These are phyloP conservation scores for Globisporangium camurandrum DNA, from an alignment of 352 stramenopile species.

Conservation along the genomic window DNA sequence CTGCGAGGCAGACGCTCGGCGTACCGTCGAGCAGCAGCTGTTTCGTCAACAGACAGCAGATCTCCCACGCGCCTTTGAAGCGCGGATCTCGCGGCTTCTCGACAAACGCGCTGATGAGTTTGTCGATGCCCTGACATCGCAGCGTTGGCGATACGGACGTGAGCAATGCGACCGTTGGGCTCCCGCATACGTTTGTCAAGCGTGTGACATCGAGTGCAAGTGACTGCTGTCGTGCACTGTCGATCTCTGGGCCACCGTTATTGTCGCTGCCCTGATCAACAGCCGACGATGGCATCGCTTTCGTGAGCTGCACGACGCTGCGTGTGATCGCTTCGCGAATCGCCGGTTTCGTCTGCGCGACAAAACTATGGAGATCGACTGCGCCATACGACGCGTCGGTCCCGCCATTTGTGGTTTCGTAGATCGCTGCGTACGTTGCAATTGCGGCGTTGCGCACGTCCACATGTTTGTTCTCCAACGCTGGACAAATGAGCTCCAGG, in stretches of 20 bases:
- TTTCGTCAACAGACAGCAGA: constrained; percentile 58
- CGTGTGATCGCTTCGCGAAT: constrained; percentile 67
- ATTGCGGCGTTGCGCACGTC: constrained; percentile 71
- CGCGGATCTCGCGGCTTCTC: constrained; percentile 21
- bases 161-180: constrained; percentile 44
- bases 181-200: constrained; percentile 38
- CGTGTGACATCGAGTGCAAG: constrained; percentile 59
- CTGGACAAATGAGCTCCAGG: constrained; percentile 33
- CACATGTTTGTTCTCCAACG: constrained; percentile 80
- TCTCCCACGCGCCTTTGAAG: constrained; percentile 64
- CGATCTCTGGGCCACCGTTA: constrained; percentile 23
- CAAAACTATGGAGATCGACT: constrained; percentile 59
- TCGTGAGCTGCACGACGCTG: constrained; percentile 64
- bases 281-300: constrained; percentile 15
- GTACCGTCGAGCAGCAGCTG: constrained; percentile 50
- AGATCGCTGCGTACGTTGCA: constrained; percentile 56
- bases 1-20: constrained; percentile 36
- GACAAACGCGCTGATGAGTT: constrained; percentile 38
- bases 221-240: constrained; percentile 43
- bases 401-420: constrained; percentile 56
- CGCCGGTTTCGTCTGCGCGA: constrained; percentile 53
- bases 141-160: constrained; percentile 29
- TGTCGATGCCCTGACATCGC: constrained; percentile 46
- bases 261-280: constrained; percentile 7
- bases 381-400: constrained; percentile 17